A percentile compares a stretch with the other conserved stretches of the same genome.
These are phyloP conservation scores for Vishniacozyma victoriae DNA, from an alignment of 768 basidiomycete genomes.

Conservation along the genomic window DNA sequence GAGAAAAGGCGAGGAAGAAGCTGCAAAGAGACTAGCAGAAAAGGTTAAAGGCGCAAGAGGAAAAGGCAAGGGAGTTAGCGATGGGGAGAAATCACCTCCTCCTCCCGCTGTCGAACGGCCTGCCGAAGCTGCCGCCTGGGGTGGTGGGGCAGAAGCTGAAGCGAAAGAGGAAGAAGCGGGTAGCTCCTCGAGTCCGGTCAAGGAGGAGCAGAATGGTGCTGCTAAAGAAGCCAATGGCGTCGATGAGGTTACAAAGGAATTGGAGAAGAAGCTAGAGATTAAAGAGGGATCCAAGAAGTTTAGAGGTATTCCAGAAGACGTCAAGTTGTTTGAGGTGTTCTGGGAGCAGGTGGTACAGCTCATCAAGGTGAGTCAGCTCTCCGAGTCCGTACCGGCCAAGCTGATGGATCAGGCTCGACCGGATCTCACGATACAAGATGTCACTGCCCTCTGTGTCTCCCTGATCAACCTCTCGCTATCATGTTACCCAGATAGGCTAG, in stretches of 20 bases:
- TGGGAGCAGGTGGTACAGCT: slow-evolving; percentile 98
- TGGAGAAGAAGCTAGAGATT: slow-evolving; percentile 24
- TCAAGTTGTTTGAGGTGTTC: slow-evolving; percentile 94
- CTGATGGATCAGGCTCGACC: slow-evolving; percentile 71
- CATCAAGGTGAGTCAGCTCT: slow-evolving; percentile 64
- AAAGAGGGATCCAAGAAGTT: slow-evolving; percentile 60
- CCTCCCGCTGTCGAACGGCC: slow-evolving; percentile 3
- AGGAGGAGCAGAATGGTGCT: slow-evolving; percentile 12
- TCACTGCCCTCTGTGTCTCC: slow-evolving; percentile 92
- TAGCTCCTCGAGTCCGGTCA: slow-evolving; percentile 3
- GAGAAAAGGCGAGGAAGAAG: slow-evolving; percentile 86
- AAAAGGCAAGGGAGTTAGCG: slow-evolving; percentile 51
- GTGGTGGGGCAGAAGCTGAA: background rate
- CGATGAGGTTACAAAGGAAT: slow-evolving; percentile 36
- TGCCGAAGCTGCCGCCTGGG: slow-evolving; percentile 35
- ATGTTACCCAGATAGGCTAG: slow-evolving; percentile 93
- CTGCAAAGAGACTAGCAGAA: slow-evolving; percentile 78
- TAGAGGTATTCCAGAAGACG: slow-evolving; percentile 89
- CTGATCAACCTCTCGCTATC: slow-evolving; percentile 89
- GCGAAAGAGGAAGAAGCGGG: slow-evolving; percentile 2
- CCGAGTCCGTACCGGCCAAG: background rate
- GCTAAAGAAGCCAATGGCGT: slow-evolving; percentile 21
- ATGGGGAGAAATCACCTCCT: slow-evolving; percentile 15
- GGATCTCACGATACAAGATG: slow-evolving; percentile 93
- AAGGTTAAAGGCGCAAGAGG: slow-evolving; percentile 70